A percentile compares a stretch with the other conserved stretches of the same genome.
phyloP scores from a whole-genome alignment of 768 basidiomycete species.

The Boletales sp. region DNA sequence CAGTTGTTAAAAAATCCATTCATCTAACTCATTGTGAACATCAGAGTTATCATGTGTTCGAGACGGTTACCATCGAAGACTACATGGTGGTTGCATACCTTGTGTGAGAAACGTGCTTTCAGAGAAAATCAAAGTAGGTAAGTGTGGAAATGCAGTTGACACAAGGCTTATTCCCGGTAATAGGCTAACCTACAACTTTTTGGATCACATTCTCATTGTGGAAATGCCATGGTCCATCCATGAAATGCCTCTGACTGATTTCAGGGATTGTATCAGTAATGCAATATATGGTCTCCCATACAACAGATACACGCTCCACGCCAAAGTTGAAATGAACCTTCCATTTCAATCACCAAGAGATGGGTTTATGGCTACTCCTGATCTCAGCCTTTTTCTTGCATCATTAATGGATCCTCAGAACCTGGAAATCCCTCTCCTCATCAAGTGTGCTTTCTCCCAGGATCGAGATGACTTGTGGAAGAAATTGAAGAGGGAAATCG shows the following conservation, averaged over 20 bases:
- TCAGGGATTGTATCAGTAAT: neutral
- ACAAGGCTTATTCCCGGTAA: neutral
- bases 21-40: neutral
- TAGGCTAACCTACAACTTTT: neutral
- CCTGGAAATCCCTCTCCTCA: neutral
- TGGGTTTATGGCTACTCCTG: neutral
- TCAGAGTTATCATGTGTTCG: neutral
- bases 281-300: neutral
- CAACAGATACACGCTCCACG: neutral
- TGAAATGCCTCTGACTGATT: neutral
- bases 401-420: neutral
- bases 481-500: neutral
- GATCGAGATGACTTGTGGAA: neutral
- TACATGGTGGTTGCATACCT: neutral
- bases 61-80: neutral
- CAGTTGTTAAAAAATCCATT: neutral
- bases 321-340: neutral
- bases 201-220: neutral
- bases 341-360: neutral
- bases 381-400: neutral
- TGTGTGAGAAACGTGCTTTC: neutral
- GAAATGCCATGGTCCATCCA: neutral
- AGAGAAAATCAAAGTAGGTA: neutral
- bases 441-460: slow-evolving; percentile 3
- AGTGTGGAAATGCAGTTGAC: neutral